Base-by-base conservation (phyloP, 441 rosid species). In the Gossypium gossypioides region DNA sequence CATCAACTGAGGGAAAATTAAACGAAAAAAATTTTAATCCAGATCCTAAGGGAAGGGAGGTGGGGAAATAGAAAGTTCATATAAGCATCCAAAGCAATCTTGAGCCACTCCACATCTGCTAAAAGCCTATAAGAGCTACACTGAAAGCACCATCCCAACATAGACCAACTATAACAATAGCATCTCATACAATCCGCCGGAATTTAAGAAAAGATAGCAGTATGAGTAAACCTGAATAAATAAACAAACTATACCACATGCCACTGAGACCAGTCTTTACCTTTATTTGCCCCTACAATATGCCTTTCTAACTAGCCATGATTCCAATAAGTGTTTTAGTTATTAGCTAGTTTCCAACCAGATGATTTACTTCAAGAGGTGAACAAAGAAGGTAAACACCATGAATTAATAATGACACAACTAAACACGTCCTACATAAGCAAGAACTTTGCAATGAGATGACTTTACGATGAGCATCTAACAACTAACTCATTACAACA, bases 221-320 rank as follows among this genome's bases (percentile, higher is more conserved):
- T 66, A 24, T 42, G 18, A 12, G 54, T 22, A 42, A 34, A 65
- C 21, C 55, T 65, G 69, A 21, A 65, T 65, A 32, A 24, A 66
- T 46, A 46, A 46, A 66, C 56, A 66, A 46, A 66, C 57, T n/a
- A 66, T 29, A 48, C 56, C 21, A 24, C 56, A 46, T n/a, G 56
- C 56, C 40, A 40, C 51, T 12, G 2, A 13, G 37, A 46, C 50
- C 70, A 66, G 40, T 54, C 15, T 56, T 37, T 21, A 24, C 61
- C 13, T 44, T 12, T 13, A 46, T n/a, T 46, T 22, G 22, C 40
- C 34, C 58, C 58, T n/a, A 48, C 10, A 48, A 3, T 25, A 48
- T 22, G 42, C 24, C 68, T 48, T 67, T 46, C 55, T 25, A 50
- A 15, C 57, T 50, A 67, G 44, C 44, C 44, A 50, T 34, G 8